Base-by-base conservation (phyloP, 1,284 basidiomycete species). In the Naganishia sp. region DNA sequence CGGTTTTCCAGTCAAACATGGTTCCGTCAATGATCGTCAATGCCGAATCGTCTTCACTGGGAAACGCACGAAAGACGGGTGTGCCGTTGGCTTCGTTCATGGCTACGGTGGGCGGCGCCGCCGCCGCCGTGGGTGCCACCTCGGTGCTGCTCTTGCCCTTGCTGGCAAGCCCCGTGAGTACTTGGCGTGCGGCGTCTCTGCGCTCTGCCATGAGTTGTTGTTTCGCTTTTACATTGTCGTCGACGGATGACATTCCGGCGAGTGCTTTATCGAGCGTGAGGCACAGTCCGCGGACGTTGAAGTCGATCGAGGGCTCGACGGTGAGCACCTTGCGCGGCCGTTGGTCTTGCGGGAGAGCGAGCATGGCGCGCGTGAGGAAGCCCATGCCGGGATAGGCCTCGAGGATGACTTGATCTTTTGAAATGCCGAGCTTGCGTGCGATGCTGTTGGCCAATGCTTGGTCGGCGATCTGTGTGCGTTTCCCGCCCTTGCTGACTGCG, bases 241-340 rank as follows among this genome's bases (percentile, higher is more conserved):
- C 50, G 23, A 46, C 21, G 10, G 35, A 6, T 25, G 45, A 43
- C 10, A 13, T 11, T 28, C 23, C 45, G 23, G 39, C 28, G 50
- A 43, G 42, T 25, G 49, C 58, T 6, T n/a, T 7, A 31, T 69
- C 65, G 13, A 57, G 57, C 45, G 66, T 41, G n/a, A 70, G 63
- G 15, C 72, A 70, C 2, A 75, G 63, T 7, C 70, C 73, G 35
- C 70, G 56, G 6, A 61, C 49, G 3, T 74, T 64, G 6, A 71
- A 60, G 17, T 68, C 64, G 13, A 68, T 28, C 1, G 71, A 69
- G 0, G 73, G 70, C 57, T 77, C 76, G 31, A 68, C 66, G 3
- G 73, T 70, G 21, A 75, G 61, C 1, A 78, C 71, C 17, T 51
- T 61, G n/a, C 47, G 57, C 13, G 65, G 31, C 9, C 47, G 51